These are phyloP conservation scores for Pulveroboletus sp. DNA, from an alignment of 1,284 basidiomycete genomes.

Conservation along the genomic window DNA sequence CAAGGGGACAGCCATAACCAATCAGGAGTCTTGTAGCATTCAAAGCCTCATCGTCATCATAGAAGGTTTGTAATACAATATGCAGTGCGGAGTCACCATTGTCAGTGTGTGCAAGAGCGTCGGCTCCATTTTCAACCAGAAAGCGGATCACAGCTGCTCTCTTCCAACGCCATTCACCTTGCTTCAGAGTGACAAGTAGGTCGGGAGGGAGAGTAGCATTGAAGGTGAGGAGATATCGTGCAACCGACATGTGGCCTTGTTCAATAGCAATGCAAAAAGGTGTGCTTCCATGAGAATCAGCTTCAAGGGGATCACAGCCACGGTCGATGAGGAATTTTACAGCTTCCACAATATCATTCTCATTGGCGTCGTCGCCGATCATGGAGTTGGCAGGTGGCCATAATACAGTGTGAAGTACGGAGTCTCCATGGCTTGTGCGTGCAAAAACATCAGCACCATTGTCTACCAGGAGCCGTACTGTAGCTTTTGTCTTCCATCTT, in stretches of 20 bases:
- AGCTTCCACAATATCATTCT: not conserved
- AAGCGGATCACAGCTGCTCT: too few relatives aligned
- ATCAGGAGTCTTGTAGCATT: not conserved
- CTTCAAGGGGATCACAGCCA: not conserved
- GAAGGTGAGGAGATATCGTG: not conserved
- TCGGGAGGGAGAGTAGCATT: not conserved
- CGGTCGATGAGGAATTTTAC: not conserved
- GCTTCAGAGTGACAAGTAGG: not conserved
- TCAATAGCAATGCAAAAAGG: not conserved
- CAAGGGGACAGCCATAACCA: not conserved
- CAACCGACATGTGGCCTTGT: not conserved
- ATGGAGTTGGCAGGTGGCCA: too few relatives aligned
- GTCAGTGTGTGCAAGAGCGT: too few relatives aligned
- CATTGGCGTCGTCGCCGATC: too few relatives aligned
- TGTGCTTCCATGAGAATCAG: not conserved
- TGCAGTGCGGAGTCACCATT: too few relatives aligned
- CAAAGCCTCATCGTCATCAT: too few relatives aligned
- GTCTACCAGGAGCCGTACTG: not conserved
- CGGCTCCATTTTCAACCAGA: not conserved
- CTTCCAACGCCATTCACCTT: too few relatives aligned
- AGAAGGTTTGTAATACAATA: too few relatives aligned
- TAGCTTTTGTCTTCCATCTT: too few relatives aligned
- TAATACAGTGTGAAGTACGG: not conserved
- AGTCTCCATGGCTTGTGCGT: not conserved
- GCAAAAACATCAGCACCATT: not conserved